Base-by-base conservation (phyloP, 345 rosid genomes). In the Noccaea caerulescens region DNA sequence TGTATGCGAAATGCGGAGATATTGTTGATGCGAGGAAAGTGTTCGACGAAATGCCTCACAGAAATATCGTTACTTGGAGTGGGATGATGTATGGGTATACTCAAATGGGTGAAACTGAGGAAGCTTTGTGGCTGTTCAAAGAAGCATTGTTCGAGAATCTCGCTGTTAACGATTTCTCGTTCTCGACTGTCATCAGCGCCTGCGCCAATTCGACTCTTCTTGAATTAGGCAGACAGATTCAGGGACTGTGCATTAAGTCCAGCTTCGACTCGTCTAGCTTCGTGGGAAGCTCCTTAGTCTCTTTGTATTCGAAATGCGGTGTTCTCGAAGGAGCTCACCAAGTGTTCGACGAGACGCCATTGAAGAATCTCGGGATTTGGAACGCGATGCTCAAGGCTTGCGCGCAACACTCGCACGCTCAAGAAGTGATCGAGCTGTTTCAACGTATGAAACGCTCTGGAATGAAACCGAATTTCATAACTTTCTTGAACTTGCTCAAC, bases 61-160 rank as follows among this genome's bases (percentile, higher is more conserved):
- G 83, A 70, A 93, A 93, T 62, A 91, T 90, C 9, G 98, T 93
- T 50, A 88, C 97, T 52, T 93, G 97, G 97, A 93, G 91, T 58
- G 97, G 96, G 58, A 84, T 93, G 97, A 91, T 93, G 42, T 83
- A 81, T 71, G 97, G 94, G 73, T 88, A 88, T 76, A 64, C 92
- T 23, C 98, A 87, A 46, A 37, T 83, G 73, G 92, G 90, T 67
- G 91, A 84, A 66, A 72, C 83, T 51, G 89, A 84, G 75, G 88
- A 93, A 76, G 91, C 92, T 58, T 63, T 93, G 63, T 61, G 55
- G 63, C 63, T 93, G 72, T 91, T 93, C 69, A 93, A 89, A 80
- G 72, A 76, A 72, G 88, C 91, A 9, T 43, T 91, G 49, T 63
- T 72, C 50, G 80, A 79, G 6, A 79, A 81, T 58, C 68, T 91